Evolutionary conservation across 2,329 filamentous ascomycete genomes (phyloP), one percentile per base, ranked within the genome.

Genomic region (Hypomyces perniciosus): DNA sequence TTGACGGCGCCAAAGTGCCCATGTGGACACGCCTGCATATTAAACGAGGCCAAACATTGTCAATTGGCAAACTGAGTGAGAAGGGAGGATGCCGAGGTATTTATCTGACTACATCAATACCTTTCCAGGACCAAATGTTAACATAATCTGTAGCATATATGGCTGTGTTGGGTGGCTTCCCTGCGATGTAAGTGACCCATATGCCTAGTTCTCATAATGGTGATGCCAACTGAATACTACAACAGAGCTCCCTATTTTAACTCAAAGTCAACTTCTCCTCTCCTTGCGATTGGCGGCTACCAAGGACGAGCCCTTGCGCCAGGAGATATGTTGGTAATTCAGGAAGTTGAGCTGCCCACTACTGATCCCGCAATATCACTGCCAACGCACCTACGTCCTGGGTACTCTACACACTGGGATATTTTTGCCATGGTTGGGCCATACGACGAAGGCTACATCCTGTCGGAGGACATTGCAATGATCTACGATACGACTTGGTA

Each of bases 401-500:
- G 9, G 4, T 48, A 43, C 26, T 26, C 38, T 4, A 9, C n/a
- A n/a, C 37, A 43, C 5, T 48, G 46, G 46, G 30, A 26, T 27
- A n/a, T 43, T 9, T 39, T 41, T 28, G 46, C 34, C 29, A 48
- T 35, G 35, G 5, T 38, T 5, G 46, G 38, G 3, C 46, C 46
- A 4, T 48, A 48, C 30, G 39, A 48, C n/a, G 10, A 28, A 29
- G 46, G 46, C 8, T 48, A 35, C 38, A 38, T 48, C 5, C 13
- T 39, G 8, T 20, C 6, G n/a, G 13, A 27, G n/a, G 39, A 48
- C 29, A 43, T 41, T 26, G 10, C 29, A n/a, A 20, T 20, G n/a
- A 8, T 47, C 34, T 47, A 27, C 8, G n/a, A n/a, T 7, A n/a
- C 26, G 9, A 13, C 39, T 4, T 42, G 39, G 30, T 35, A 35